Evolutionary conservation across 108 stramenopile species (phyloP).

Genomic region (Cyclotella baltica): DNA sequence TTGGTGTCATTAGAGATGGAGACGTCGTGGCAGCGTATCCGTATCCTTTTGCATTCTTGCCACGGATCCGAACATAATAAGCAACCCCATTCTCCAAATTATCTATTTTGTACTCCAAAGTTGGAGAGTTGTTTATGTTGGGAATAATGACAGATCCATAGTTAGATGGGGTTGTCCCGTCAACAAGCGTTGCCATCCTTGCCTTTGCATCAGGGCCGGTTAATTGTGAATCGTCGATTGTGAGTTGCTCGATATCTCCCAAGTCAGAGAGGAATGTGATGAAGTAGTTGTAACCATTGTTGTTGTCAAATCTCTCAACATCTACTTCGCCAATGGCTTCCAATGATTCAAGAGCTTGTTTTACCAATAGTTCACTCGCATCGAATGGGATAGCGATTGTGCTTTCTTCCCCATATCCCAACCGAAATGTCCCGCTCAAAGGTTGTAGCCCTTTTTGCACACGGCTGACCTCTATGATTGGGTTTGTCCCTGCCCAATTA

Average conservation of each 20-base stretch:
- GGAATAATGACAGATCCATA: conserved; percentile 45
- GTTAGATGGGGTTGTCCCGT: conserved; percentile 57
- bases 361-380: conserved; percentile 63
- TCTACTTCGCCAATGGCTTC: conserved; percentile 66
- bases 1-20: conserved; percentile 59
- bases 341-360: conserved; percentile 73
- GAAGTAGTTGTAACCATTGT: conserved; percentile 85
- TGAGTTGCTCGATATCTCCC: conserved; percentile 55
- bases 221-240: conserved; percentile 67
- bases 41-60: conserved; percentile 69
- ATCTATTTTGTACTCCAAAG: conserved; percentile 42
- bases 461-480: conserved; percentile 55
- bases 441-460: conserved; percentile 71
- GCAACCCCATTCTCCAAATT: conserved; percentile 56
- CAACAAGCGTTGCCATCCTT: conserved; percentile 57
- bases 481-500: conserved; percentile 84
- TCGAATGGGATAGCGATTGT: conserved; percentile 72
- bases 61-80: conserved; percentile 60
- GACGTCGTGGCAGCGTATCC: conserved; percentile 47
- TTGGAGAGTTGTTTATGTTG: background rate
- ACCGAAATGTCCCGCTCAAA: conserved; percentile 72
- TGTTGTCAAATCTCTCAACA: conserved; percentile 73
- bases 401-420: conserved; percentile 64
- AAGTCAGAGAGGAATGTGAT: conserved; percentile 74
- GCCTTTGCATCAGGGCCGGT: conserved; percentile 77